These are phyloP conservation scores for Barnettozyma salicaria DNA, from an alignment of 805 yeast genomes.

Conservation along the genomic window DNA sequence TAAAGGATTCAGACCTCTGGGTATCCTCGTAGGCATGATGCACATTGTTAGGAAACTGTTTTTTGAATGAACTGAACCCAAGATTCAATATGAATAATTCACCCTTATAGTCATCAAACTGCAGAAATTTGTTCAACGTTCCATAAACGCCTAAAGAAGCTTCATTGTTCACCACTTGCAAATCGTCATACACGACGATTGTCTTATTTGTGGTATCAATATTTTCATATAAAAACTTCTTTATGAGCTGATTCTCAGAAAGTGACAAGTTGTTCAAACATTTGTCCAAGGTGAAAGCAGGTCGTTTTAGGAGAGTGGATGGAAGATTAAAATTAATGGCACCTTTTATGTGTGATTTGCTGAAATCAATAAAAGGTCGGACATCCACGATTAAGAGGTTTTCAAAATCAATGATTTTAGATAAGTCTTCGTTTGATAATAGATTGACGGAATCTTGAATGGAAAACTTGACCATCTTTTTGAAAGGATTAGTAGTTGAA, in stretches of 20 bases:
- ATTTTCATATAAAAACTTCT: slow-evolving; percentile 28
- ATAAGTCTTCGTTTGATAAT: slow-evolving; percentile 10
- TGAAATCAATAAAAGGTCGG: slow-evolving; percentile 72
- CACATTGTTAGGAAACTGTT: slow-evolving; percentile 23
- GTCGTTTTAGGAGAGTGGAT: slow-evolving; percentile 76
- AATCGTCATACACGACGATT: slow-evolving; percentile 22
- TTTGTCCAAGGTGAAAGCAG: slow-evolving; percentile 58
- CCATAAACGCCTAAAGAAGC: slow-evolving; percentile 38
- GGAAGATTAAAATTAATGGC: slow-evolving; percentile 82
- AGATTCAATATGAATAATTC: slow-evolving; percentile 38
- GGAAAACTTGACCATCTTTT: slow-evolving; percentile 17
- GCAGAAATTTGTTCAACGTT: slow-evolving; percentile 42
- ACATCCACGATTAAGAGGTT: slow-evolving; percentile 59
- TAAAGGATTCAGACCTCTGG: not conserved
- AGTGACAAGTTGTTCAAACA: slow-evolving; percentile 56
- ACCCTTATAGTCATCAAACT: slow-evolving; percentile 34
- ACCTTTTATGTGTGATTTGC: slow-evolving; percentile 47
- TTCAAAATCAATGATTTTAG: slow-evolving; percentile 3
- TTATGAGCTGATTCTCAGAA: slow-evolving; percentile 41
- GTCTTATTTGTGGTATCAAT: slow-evolving; percentile 7
- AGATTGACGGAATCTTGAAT: slow-evolving; percentile 13
- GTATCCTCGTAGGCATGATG: slow-evolving; percentile 10
- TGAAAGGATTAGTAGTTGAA: slow-evolving; percentile 2
- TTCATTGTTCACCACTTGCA: slow-evolving; percentile 15
- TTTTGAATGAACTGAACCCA: slow-evolving; percentile 35